A percentile compares a stretch with the other conserved stretches of the same genome.
These are phyloP conservation scores for Ceratopteris richardii DNA, from an alignment of 75 land plant genomes.

Conservation along the genomic window DNA sequence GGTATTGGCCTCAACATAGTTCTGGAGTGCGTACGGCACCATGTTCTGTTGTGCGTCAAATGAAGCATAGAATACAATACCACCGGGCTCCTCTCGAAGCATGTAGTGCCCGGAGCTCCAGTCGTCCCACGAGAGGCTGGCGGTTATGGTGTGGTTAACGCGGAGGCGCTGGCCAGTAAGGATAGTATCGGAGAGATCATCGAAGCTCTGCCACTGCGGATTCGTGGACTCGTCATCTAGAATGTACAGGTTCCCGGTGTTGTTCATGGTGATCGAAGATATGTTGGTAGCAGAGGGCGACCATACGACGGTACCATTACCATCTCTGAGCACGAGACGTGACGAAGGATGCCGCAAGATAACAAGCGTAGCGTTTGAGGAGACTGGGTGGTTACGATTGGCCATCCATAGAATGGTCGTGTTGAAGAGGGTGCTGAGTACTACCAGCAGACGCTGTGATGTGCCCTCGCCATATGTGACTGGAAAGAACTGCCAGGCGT, in stretches of 20 bases:
- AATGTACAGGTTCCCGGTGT: slow-evolving; percentile 12
- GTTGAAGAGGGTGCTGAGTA: slow-evolving; percentile 2
- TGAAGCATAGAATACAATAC: slow-evolving; percentile 4
- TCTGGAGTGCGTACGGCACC: slow-evolving; percentile 8
- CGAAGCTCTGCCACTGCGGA: slow-evolving; percentile 51
- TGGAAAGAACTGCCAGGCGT: slow-evolving; percentile 2
- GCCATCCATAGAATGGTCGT: slow-evolving; percentile 51
- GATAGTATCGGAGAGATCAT: slow-evolving; percentile 54
- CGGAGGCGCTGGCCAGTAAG: slow-evolving; percentile 31
- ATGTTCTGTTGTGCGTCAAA: slow-evolving; percentile 2
- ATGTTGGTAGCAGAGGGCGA: background rate
- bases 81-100: slow-evolving; percentile 11
- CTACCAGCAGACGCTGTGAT: background rate
- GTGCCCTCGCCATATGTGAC: background rate
- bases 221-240: no score
- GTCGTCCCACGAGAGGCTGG: background rate
- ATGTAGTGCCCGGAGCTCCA: slow-evolving; percentile 6
- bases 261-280: background rate
- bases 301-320: background rate
- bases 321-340: background rate
- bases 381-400: slow-evolving; percentile 35
- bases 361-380: background rate
- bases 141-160: background rate
- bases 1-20: background rate
- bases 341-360: background rate